Evolutionary conservation across 2,329 filamentous ascomycete species (phyloP), one percentile per base, ranked within the genome.

Genomic region (Aspergillus costaricaensis): DNA sequence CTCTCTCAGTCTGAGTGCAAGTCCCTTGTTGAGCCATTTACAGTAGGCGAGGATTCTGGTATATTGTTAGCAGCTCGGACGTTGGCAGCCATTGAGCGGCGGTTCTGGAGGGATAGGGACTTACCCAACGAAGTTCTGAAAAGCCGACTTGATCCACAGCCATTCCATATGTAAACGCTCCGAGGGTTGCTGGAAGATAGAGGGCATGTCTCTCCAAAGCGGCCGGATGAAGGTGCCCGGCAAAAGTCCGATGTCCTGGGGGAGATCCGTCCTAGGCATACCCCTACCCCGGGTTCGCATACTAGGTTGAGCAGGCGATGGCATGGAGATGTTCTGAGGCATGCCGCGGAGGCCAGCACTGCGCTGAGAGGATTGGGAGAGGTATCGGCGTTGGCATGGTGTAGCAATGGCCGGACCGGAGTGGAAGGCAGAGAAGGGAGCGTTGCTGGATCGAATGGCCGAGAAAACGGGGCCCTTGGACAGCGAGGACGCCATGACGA

Each of bases 171-270:
- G 68, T 62, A 75, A 56, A 55, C 77, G 69, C 54, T 74, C 68
- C 60, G 63, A 67, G 21, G 77, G 77, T 25, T 74, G 66, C 48
- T 68, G 61, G 61, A 80, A 79, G 60, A 79, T 66, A 14, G 75
- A 76, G 38, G 76, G 77, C 70, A 78, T 65, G 59, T 79, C 73
- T 58, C 68, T 69, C 72, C 74, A 77, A 32, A 75, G 57, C 4
- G 76, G 77, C 51, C 69, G 70, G 17, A 79, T 68, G 58, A 76
- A 79, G 0, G 76, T 79, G 27, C 78, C 78, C 12, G 78, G 78
- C 49, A 83, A 67, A 48, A 82, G 44, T 36, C 81, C 81, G 19
- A 82, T 65, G 65, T 81, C 77, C 59, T 79, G 74, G n/a, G 75
- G 76, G 58, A 80, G 61, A 41, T 73, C 70, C 17, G 70, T 60